Percentiles rank a stretch among this genome's conserved stretches.
Conservation (phyloP, 208 protist species). For the Naegleria fowleri region DNA sequence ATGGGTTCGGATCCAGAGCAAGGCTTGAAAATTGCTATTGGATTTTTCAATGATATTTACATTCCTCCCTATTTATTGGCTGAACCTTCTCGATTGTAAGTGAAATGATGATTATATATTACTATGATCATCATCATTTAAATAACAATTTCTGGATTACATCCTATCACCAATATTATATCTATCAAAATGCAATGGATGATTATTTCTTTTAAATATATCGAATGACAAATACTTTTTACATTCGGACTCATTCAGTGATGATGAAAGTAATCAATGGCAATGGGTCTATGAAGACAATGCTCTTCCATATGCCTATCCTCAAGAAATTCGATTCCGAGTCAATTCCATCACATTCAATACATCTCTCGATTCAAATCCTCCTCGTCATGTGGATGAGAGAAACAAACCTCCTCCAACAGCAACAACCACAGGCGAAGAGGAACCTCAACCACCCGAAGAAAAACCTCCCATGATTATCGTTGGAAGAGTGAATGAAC, state of each 20-base stretch:
- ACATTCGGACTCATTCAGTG: no score
- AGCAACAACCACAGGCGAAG: background rate
- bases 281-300: constrained; percentile 4
- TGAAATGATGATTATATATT: background rate
- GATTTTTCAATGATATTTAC: constrained; percentile 34
- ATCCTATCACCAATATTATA: no score
- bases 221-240: no score
- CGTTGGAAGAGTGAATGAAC: background rate
- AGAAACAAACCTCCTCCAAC: background rate
- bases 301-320: background rate
- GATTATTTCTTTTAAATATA: no score
- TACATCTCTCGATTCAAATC: background rate
- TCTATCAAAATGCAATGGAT: no score
- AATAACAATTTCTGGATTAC: no score
- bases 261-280: background rate
- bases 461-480: constrained; percentile 9
- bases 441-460: background rate
- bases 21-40: constrained; percentile 21
- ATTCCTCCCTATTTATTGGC: constrained; percentile 29
- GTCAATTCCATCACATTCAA: background rate
- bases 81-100: background rate
- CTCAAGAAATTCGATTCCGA: background rate
- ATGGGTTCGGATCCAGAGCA: constrained; percentile 1
- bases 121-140: no score
- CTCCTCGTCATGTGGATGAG: background rate